phyloP scores from a whole-genome alignment of 2,329 filamentous ascomycete genomes.

The Dactylellina haptotyla region DNA sequence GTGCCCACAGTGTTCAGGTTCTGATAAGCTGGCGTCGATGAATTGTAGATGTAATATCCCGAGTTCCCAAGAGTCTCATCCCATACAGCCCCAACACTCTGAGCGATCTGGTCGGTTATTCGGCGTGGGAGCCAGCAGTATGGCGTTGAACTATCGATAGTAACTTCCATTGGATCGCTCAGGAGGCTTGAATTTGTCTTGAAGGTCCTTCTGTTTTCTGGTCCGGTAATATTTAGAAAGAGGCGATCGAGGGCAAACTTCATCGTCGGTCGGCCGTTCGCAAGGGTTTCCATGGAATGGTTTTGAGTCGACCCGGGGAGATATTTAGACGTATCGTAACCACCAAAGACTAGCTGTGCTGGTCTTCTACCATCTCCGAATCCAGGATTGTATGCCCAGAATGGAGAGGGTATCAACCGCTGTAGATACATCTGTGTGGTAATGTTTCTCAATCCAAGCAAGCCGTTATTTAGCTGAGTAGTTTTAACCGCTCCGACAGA shows the following conservation, averaged over 20 bases:
- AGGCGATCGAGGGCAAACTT: slow-evolving; percentile 22
- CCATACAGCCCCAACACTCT: slow-evolving; percentile 48
- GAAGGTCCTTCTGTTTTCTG: slow-evolving; percentile 22
- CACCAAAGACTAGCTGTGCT: slow-evolving; percentile 47
- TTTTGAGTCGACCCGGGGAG: slow-evolving; percentile 34
- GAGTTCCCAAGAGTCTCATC: slow-evolving; percentile 31
- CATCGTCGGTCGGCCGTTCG: slow-evolving; percentile 34
- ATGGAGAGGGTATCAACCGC: slow-evolving; percentile 42
- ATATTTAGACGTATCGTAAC: slow-evolving; percentile 45
- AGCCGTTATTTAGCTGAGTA: slow-evolving; percentile 44
- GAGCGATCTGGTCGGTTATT: slow-evolving; percentile 39
- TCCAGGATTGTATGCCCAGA: slow-evolving; percentile 46
- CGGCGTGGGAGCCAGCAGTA: slow-evolving; percentile 37
- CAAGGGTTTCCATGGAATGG: slow-evolving; percentile 18
- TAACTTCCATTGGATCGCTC: slow-evolving; percentile 20
- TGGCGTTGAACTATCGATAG: slow-evolving; percentile 44
- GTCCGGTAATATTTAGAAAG: slow-evolving; percentile 46
- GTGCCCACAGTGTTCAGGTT: slow-evolving; percentile 31
- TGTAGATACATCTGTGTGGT: slow-evolving; percentile 45
- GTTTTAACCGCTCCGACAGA: slow-evolving; percentile 36
- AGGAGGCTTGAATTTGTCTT: slow-evolving; percentile 43
- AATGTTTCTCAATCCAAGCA: slow-evolving; percentile 43
- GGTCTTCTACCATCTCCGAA: slow-evolving; percentile 22
- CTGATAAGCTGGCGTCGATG: slow-evolving; percentile 26
- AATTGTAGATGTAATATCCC: slow-evolving; percentile 46